phyloP scores from a whole-genome alignment of 202 grass and related monocot genomes.

The Schoenoplectus tabernaemontani region DNA sequence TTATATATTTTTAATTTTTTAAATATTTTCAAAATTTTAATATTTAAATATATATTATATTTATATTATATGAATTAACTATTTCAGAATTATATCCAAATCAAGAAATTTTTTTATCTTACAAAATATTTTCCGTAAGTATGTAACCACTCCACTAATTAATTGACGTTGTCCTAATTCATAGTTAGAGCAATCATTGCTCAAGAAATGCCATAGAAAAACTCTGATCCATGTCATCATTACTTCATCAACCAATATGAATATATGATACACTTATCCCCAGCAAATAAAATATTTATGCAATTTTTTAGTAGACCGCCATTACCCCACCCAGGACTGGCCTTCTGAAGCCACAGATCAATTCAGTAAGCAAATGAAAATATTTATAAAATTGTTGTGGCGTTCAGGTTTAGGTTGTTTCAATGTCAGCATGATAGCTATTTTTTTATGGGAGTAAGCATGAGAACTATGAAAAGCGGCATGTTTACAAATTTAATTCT shows the following conservation, averaged over 20 bases:
- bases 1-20: too few relatives aligned
- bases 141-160: too few relatives aligned
- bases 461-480: not conserved
- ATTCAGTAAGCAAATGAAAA: not conserved
- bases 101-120: too few relatives aligned
- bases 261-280: slow-evolving; percentile 1
- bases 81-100: too few relatives aligned
- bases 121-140: too few relatives aligned
- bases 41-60: too few relatives aligned
- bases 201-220: not conserved
- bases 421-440: not conserved
- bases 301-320: not conserved
- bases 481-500: not conserved
- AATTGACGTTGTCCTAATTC: too few relatives aligned
- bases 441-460: too few relatives aligned
- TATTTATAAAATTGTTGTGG: not conserved
- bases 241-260: not conserved
- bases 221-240: not conserved
- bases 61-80: too few relatives aligned
- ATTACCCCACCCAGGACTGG: not conserved
- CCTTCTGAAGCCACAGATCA: not conserved
- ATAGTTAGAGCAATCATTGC: not conserved
- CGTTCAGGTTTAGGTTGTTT: not conserved
- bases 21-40: too few relatives aligned
- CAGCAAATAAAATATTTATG: not conserved